Conservation (phyloP, 495 filamentous ascomycete genomes). For the Podospora didyma region DNA sequence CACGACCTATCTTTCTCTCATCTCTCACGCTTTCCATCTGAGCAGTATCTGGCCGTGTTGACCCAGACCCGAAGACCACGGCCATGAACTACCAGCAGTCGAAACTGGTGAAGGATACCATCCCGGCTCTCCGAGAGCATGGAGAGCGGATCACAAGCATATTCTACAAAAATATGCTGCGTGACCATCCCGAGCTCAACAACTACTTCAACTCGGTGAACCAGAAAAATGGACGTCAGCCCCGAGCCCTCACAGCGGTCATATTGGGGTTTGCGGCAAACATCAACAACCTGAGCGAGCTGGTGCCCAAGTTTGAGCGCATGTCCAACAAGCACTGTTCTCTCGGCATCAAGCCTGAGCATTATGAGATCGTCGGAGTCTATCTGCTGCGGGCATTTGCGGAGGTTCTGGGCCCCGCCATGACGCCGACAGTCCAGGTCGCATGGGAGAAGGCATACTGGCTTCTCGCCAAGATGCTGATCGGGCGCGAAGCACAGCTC, state of each 20-base stretch:
- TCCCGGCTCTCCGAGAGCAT: slow-evolving; percentile 54
- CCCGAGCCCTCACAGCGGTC: slow-evolving; percentile 59
- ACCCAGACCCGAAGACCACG: no score
- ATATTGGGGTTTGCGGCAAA: slow-evolving; percentile 66
- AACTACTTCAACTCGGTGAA: slow-evolving; percentile 68
- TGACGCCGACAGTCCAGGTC: slow-evolving; percentile 59
- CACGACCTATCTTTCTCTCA: no score
- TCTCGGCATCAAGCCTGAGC: slow-evolving; percentile 62
- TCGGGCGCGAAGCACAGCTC: slow-evolving; percentile 56
- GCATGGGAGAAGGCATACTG: slow-evolving; percentile 71
- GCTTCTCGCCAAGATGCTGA: slow-evolving; percentile 67
- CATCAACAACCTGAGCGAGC: slow-evolving; percentile 64
- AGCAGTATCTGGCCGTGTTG: no score
- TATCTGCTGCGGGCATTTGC: slow-evolving; percentile 64
- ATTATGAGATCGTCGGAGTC: slow-evolving; percentile 65
- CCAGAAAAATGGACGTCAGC: slow-evolving; percentile 64
- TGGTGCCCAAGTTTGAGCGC: slow-evolving; percentile 61
- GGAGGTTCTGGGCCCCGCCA: slow-evolving; percentile 60
- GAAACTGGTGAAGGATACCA: slow-evolving; percentile 40
- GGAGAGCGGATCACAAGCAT: slow-evolving; percentile 60
- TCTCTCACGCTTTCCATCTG: no score
- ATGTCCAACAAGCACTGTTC: slow-evolving; percentile 74
- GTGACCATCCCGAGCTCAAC: slow-evolving; percentile 59
- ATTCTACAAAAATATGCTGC: slow-evolving; percentile 68
- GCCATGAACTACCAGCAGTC: slow-evolving; percentile 40